Conservation (phyloP, 73 alveolate genomes). For the Paraurostyla sp. region DNA sequence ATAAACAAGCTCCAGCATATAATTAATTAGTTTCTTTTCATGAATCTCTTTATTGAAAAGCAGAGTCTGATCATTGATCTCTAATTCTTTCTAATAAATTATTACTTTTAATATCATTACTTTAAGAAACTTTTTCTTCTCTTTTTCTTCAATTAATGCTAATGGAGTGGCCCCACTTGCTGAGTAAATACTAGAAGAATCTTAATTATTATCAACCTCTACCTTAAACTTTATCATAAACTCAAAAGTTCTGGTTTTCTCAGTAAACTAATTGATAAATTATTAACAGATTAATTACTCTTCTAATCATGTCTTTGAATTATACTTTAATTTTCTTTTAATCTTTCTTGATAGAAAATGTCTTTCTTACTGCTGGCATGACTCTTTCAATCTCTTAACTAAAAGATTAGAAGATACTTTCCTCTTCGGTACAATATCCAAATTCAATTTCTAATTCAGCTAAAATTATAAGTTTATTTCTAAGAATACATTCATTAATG, state of each 20-base stretch:
- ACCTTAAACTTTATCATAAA: constrained; percentile 61
- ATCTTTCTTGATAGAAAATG: constrained; percentile 27
- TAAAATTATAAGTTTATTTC: background rate
- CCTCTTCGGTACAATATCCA: constrained; percentile 71
- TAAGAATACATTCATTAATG: constrained; percentile 16
- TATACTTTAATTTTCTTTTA: background rate
- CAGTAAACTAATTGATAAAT: constrained; percentile 10
- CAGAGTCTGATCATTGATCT: constrained; percentile 23
- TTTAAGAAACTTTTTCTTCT: constrained; percentile 55
- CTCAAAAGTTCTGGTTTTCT: constrained; percentile 51
- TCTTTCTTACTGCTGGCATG: constrained; percentile 48
- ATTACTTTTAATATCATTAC: background rate
- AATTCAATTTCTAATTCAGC: constrained; percentile 67
- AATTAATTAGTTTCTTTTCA: constrained; percentile 42
- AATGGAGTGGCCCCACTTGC: constrained; percentile 37
- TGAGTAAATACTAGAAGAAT: constrained; percentile 42
- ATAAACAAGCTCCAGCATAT: constrained; percentile 44
- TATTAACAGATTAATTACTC: background rate
- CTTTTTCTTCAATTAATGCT: constrained; percentile 62
- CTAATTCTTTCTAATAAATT: constrained; percentile 34
- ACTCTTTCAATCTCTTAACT: constrained; percentile 26
- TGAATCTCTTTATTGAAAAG: constrained; percentile 50
- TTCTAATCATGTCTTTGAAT: constrained; percentile 58
- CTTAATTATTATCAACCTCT: constrained; percentile 53
- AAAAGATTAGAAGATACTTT: constrained; percentile 49